phyloP scores from a whole-genome alignment of 352 stramenopile species.

The Phytophthora ohioensis region DNA sequence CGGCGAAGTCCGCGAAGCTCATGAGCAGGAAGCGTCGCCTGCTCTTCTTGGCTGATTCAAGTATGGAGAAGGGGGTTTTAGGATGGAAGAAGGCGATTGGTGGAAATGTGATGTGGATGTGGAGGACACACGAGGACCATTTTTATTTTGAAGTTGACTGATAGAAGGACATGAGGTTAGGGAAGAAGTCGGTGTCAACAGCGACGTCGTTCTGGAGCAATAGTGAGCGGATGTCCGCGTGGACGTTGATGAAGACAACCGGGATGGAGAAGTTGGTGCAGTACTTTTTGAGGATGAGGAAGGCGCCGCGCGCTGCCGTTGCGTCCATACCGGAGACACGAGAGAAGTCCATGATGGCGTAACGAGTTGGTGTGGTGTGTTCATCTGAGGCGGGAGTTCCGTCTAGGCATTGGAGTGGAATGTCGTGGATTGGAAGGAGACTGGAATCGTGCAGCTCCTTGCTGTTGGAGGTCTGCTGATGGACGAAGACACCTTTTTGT shows the following conservation, averaged over 20 bases:
- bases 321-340: conserved; percentile 87
- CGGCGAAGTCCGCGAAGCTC: conserved; percentile 77
- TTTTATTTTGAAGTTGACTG: not conserved
- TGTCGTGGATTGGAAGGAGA: conserved; percentile 52
- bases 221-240: conserved; percentile 57
- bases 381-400: conserved; percentile 45
- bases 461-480: conserved; percentile 26
- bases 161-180: not conserved
- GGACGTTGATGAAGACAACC: conserved; percentile 60
- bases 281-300: conserved; percentile 80
- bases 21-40: conserved; percentile 33
- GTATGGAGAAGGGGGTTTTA: not conserved
- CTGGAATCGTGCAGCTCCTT: not conserved
- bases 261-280: conserved; percentile 63
- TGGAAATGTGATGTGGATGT: not conserved
- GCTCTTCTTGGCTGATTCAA: conserved; percentile 3
- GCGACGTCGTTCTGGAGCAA: conserved; percentile 71
- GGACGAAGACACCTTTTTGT: conserved; percentile 66
- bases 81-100: conserved; percentile 1
- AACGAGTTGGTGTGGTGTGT: conserved; percentile 60
- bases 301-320: conserved; percentile 70
- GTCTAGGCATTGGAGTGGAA: conserved; percentile 67
- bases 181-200: conserved; percentile 46
- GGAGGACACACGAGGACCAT: too few species aligned
- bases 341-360: conserved; percentile 85